Conservation (phyloP, 805 yeast species). For the Metschnikowia corniflorae region DNA sequence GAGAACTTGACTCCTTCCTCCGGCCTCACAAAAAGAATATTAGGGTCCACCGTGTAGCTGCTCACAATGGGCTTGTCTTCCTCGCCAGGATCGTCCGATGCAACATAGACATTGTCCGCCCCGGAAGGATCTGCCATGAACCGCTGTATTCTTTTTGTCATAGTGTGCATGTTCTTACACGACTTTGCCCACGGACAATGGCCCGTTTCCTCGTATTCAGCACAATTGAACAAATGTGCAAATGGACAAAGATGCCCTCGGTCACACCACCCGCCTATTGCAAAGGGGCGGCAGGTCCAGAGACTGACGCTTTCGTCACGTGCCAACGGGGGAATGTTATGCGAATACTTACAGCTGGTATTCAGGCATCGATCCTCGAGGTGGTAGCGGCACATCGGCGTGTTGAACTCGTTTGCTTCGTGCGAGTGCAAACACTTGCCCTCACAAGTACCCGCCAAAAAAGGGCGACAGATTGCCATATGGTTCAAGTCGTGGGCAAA, state of each 20-base stretch:
- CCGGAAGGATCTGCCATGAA: conserved; percentile 21
- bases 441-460: conserved; percentile 46
- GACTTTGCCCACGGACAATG: conserved; percentile 49
- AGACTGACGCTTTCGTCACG: conserved; percentile 37
- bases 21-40: conserved; percentile 18
- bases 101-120: conserved; percentile 21
- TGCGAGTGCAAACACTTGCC: conserved; percentile 57
- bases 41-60: conserved; percentile 36
- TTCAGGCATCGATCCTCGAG: conserved; percentile 28
- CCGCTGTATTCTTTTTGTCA: conserved; percentile 26
- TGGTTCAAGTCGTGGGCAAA: conserved; percentile 50
- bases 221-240: conserved; percentile 61
- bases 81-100: conserved; percentile 16
- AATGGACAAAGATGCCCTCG: conserved; percentile 56
- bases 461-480: conserved; percentile 53
- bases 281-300: conserved; percentile 61
- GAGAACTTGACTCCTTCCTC: conserved; percentile 1
- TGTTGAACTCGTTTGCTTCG: conserved; percentile 53
- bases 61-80: conserved; percentile 19
- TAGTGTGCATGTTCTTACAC: conserved; percentile 53
- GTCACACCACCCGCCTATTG: conserved; percentile 66
- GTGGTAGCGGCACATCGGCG: conserved; percentile 36
- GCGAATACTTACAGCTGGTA: conserved; percentile 53
- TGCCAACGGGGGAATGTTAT: conserved; percentile 47
- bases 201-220: conserved; percentile 64